Conservation (phyloP, 2,329 filamentous ascomycete species). For the Aspergillus pseudoviridinutans region DNA sequence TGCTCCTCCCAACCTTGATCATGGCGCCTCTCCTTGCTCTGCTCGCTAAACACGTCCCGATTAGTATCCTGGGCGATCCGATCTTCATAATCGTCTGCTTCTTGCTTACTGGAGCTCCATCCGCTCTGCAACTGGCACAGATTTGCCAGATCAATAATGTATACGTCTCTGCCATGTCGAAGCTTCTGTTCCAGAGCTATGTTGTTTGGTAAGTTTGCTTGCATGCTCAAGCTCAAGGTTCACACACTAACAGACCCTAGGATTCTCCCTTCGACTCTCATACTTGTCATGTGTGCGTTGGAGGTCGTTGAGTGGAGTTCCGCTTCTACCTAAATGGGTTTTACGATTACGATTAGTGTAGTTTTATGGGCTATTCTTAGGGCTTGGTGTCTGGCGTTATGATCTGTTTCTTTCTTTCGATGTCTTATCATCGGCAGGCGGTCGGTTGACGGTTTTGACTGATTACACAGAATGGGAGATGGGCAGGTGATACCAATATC, state of each 20-base stretch:
- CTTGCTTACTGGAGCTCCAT: slow-evolving; percentile 88
- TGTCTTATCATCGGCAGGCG: not conserved
- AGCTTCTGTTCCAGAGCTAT: slow-evolving; percentile 91
- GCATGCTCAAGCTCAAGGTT: not conserved
- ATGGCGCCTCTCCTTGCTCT: slow-evolving; percentile 89
- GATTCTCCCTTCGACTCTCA: slow-evolving; percentile 88
- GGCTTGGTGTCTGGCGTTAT: slow-evolving; percentile 1
- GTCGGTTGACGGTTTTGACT: not conserved
- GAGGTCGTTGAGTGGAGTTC: slow-evolving; percentile 87
- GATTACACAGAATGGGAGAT: not conserved
- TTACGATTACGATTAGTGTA: not conserved
- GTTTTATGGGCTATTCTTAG: not conserved
- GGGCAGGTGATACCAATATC: not conserved
- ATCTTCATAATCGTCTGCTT: slow-evolving; percentile 99
- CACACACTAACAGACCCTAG: slow-evolving; percentile 40
- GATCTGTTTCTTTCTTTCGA: not conserved
- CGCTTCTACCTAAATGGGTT: slow-evolving; percentile 12
- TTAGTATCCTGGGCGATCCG: slow-evolving; percentile 93
- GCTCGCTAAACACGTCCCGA: slow-evolving; percentile 81
- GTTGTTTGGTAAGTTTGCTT: slow-evolving; percentile 72
- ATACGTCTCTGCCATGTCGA: slow-evolving; percentile 91
- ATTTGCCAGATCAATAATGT: slow-evolving; percentile 98
- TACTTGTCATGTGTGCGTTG: slow-evolving; percentile 85
- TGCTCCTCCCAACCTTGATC: slow-evolving; percentile 85
- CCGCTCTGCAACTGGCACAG: slow-evolving; percentile 89